Percentiles rank a stretch among this genome's conserved stretches.
phyloP scores from a whole-genome alignment of 176 grass and related monocot genomes.

The Carex scoparia region DNA sequence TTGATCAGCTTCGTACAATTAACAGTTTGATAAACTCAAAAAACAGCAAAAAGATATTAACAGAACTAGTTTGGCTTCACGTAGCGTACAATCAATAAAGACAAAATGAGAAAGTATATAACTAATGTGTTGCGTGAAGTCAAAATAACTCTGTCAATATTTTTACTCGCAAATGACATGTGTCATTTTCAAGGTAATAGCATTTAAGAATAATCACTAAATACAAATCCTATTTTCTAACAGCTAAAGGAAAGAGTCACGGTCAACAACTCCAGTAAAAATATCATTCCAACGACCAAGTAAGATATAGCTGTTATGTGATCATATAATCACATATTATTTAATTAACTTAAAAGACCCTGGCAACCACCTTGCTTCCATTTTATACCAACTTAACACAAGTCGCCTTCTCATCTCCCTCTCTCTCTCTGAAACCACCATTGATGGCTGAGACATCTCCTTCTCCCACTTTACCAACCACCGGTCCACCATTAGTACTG shows the following conservation, averaged over 20 bases:
- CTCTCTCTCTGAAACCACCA: slow-evolving; percentile 14
- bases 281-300: not conserved
- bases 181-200: not conserved
- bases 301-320: slow-evolving; percentile 5
- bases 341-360: slow-evolving; percentile 12
- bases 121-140: too few species aligned
- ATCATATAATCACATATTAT: slow-evolving; percentile 20
- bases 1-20: too few species aligned
- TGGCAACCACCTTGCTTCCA: slow-evolving; percentile 39
- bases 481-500: not conserved
- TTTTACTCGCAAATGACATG: too few species aligned
- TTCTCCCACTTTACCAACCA: not conserved
- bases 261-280: not conserved
- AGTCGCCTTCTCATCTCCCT: not conserved
- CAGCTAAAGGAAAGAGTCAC: not conserved
- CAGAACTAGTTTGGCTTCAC: too few species aligned
- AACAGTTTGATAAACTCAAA: too few species aligned
- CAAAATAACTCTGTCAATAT: too few species aligned
- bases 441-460: slow-evolving; percentile 38
- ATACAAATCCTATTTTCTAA: not conserved
- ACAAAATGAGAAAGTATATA: too few species aligned
- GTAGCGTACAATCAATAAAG: too few species aligned
- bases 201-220: not conserved
- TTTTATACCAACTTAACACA: slow-evolving; percentile 21
- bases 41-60: too few species aligned